Base-by-base conservation (phyloP, 2,329 filamentous ascomycete species). In the Phyllosticta paracitricarpa region DNA sequence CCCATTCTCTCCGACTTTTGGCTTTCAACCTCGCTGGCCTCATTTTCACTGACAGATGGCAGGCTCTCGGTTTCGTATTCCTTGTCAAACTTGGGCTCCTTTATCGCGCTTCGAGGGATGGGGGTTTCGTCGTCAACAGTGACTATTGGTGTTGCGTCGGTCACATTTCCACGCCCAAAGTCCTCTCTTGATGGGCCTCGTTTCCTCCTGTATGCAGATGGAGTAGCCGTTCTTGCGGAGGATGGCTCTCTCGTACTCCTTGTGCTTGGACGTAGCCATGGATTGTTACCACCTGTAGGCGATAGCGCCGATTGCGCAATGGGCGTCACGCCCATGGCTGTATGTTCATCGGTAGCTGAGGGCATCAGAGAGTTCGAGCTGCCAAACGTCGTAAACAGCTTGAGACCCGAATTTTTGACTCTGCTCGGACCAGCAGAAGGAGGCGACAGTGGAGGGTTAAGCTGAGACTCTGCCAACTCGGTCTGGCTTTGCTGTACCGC, bases 341-440 rank as follows among this genome's bases (percentile, higher is more conserved):
- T 96, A 40, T 77, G 77, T 62, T 82, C 81, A 60, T 82, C 81
- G 3, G 81, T 79, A 19, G 80, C 86, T 84, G 75, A 89, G 85
- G 73, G 84, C 85, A 86, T 84, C 17, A 65, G 63, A 17, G 51
- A 40, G 24, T 28, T 26, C 10, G 51, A n/a, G 54, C 79, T 79
- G 56, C 86, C 84, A 68, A 99, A 97, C 0, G 89, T 87, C 0
- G 94, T 97, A 68, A 97, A 95, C 1, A 97, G 82, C 72, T 95
- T 96, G 63, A 97, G 78, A 0, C 93, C 85, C 9, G 91, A 89
- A 28, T 88, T 87, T 76, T 95, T 95, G 12, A 87, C 85, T 33
- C 82, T 73, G 57, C 75, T 78, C 9, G 61, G 55, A 2, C 57
- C 56, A 14, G 57, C 61, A 75, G 70, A 22, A 0, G 89, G 89